Base-by-base conservation (phyloP, 805 yeast genomes). In the Candida lessepsii region DNA sequence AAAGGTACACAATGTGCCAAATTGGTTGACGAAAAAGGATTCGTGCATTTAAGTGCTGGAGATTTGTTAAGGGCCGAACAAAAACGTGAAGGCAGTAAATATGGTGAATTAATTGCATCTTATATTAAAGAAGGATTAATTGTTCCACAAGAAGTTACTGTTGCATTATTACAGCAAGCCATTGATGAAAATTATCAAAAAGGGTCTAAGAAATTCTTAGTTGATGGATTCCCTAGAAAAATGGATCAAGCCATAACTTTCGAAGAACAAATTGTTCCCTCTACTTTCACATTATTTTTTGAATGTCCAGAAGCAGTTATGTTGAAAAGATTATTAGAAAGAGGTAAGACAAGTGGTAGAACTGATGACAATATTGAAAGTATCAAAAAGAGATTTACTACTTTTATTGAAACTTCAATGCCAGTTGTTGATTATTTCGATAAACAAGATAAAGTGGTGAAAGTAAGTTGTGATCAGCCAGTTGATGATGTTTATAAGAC, bases 181-280 rank as follows among this genome's bases (percentile, higher is more conserved):
- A 89, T 91, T 65, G 54, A 66, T 28, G 82, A 75, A 24, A 65
- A 75, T 36, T 59, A 61, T 48, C 32, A 43, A 15, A 57, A 70
- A n/a, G 83, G 85, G 11, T 70, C 65, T 17, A 73, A 71, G 39
- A 79, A 79, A 51, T 91, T 90, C 61, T 69, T 91, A 53, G 81
- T 91, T 39, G 99, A 91, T 61, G 99, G 99, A 0, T 91, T 93
- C 76, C 99, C 99, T 35, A 78, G 98, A 60, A 88, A 90, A 61
- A 91, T 93, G 97, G 98, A 93, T 65, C 99, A 91, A 70, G 98
- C 98, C 0, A 44, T 84, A 29, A 85, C 91, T n/a, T 91, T 91
- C 60, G 98, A 91, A 66, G 79, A 84, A 28, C 70, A 78, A 57
- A 61, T 81, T 52, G 93, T 80, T 54, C 83, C 73, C 61, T 83